Evolutionary conservation across 805 yeast genomes (phyloP).

Genomic region (Candida ipomoeae): DNA sequence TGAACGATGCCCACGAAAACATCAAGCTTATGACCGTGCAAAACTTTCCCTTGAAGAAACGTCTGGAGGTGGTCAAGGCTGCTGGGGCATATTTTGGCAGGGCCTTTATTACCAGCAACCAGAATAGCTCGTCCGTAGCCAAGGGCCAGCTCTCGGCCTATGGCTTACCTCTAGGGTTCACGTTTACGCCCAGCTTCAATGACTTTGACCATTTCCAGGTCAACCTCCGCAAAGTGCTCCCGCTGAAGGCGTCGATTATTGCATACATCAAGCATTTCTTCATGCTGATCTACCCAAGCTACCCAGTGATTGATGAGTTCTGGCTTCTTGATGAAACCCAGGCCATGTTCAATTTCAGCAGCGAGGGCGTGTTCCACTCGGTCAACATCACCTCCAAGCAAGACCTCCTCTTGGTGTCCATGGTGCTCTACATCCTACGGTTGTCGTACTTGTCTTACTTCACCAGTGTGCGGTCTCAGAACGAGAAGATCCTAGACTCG

Average conservation of each 20-base stretch:
- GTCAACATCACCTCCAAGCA: conserved; percentile 10
- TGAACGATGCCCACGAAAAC: conserved; percentile 8
- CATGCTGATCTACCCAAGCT: conserved; percentile 15
- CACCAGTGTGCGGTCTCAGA: conserved; percentile 11
- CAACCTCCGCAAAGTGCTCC: conserved; percentile 12
- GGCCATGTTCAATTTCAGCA: conserved; percentile 7
- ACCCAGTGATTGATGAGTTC: conserved; percentile 16
- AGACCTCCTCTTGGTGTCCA: conserved; percentile 14
- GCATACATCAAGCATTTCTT: conserved; percentile 15
- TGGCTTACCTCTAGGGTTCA: conserved; percentile 13
- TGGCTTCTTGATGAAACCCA: conserved; percentile 7
- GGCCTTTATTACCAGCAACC: conserved; percentile 6
- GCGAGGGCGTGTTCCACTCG: conserved; percentile 4
- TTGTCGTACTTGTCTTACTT: conserved; percentile 18
- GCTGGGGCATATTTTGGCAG: conserved; percentile 10
- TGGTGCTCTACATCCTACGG: conserved; percentile 16
- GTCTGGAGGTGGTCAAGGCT: conserved; percentile 8
- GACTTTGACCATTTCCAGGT: conserved; percentile 9
- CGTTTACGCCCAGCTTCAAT: conserved; percentile 4
- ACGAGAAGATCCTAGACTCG: conserved; percentile 8
- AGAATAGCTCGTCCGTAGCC: conserved; percentile 6
- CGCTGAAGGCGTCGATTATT: conserved; percentile 6
- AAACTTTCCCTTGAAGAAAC: conserved; percentile 1
- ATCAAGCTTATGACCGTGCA: conserved; percentile 13
- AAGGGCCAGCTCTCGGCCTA: conserved; percentile 10